phyloP scores from a whole-genome alignment of 2,329 filamentous ascomycete genomes.

The Westerdykella aurantiaca region DNA sequence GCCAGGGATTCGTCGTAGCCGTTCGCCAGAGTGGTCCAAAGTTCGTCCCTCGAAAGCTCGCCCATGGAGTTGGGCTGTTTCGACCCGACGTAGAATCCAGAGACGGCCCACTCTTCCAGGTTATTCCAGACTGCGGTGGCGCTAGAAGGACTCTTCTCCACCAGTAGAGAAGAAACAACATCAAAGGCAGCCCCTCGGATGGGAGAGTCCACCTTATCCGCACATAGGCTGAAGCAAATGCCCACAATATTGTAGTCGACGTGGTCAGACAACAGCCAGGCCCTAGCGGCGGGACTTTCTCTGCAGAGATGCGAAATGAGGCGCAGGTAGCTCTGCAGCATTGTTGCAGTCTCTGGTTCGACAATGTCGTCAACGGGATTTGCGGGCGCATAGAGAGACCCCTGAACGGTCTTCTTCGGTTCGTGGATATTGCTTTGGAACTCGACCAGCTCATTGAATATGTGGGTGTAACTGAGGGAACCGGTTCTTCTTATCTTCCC shows the following conservation, averaged over 20 bases:
- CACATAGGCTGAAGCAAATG: constrained; percentile 72
- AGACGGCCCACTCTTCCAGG: constrained; percentile 68
- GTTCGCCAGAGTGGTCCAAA: constrained; percentile 67
- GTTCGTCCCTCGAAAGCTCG: constrained; percentile 33
- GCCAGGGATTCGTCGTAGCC: constrained; percentile 82
- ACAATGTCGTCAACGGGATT: constrained; percentile 54
- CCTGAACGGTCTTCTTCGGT: constrained; percentile 56
- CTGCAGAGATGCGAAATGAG: constrained; percentile 76
- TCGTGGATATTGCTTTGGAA: constrained; percentile 76
- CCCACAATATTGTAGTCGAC: constrained; percentile 64
- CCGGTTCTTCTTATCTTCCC: constrained; percentile 76
- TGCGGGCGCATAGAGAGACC: constrained; percentile 42
- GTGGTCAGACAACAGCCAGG: constrained; percentile 61
- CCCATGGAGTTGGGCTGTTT: constrained; percentile 24
- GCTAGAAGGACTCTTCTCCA: constrained; percentile 62
- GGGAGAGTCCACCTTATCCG: constrained; percentile 67
- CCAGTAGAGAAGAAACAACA: constrained; percentile 68
- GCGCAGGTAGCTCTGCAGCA: constrained; percentile 90
- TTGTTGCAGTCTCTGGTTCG: constrained; percentile 90
- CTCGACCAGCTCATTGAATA: constrained; percentile 82
- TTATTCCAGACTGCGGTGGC: constrained; percentile 72
- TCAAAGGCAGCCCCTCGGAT: constrained; percentile 80
- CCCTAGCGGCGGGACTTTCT: constrained; percentile 65
- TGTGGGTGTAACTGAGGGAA: constrained; percentile 87
- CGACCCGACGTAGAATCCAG: constrained; percentile 29